phyloP scores from a whole-genome alignment of 177 flowering plant genomes.

The Tripterygium wilfordii region DNA sequence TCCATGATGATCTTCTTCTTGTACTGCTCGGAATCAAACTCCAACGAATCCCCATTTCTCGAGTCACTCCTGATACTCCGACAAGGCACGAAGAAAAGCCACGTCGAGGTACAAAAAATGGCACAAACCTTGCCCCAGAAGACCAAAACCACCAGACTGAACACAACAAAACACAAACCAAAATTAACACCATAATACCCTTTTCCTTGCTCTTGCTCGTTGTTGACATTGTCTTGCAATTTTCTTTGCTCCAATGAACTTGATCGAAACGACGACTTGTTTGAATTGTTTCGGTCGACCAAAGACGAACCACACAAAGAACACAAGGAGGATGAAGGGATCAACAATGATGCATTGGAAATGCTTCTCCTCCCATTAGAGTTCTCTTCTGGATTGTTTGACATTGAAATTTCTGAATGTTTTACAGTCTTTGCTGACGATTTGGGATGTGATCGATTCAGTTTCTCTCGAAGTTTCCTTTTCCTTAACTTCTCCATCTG shows the following conservation, averaged over 20 bases:
- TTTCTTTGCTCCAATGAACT: background rate
- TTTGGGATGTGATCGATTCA: background rate
- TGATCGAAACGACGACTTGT: background rate
- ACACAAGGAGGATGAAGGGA: too few relatives aligned
- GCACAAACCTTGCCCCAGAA: conserved; percentile 32
- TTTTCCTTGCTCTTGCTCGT: too few relatives aligned
- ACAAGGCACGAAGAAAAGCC: conserved; percentile 17
- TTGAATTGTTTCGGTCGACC: background rate
- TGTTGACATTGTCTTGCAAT: too few relatives aligned
- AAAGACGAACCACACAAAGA: too few relatives aligned
- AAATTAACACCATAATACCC: background rate
- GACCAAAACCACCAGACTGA: conserved; percentile 22
- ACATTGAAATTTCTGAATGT: background rate
- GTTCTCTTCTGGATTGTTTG: too few relatives aligned
- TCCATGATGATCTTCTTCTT: conserved; percentile 31
- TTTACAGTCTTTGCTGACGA: background rate
- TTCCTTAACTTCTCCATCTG: conserved; percentile 5
- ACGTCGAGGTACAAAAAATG: conserved; percentile 25
- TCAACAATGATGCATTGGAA: too few relatives aligned
- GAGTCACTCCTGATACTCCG: background rate
- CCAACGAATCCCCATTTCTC: background rate
- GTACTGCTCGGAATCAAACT: conserved; percentile 11
- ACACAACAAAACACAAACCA: conserved; percentile 17
- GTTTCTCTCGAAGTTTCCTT: background rate
- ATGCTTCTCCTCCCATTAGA: too few relatives aligned